Base-by-base conservation (phyloP, 1,139 yeast genomes). In the Pichia sp. region DNA sequence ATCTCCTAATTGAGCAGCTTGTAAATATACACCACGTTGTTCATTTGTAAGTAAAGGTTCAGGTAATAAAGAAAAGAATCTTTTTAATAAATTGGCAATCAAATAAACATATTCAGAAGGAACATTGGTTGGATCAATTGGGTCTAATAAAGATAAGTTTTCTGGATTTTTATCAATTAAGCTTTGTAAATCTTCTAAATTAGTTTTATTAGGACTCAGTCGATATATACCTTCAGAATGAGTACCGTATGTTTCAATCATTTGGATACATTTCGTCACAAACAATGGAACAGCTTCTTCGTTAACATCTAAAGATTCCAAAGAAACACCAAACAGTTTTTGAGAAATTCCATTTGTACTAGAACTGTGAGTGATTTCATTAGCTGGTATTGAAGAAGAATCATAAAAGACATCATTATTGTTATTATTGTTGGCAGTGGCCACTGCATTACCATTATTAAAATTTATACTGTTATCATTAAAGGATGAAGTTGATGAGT, bases 201-300 rank as follows among this genome's bases (percentile, higher is more conserved):
- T 85, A 9, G 81, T 67, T 37, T 79, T 80, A 65, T 86, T 88
- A 0, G 97, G 96, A 51, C 87, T 81, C 38, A 90, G 82, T 45
- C 98, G 74, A 64, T 93, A 93, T 31, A 93, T 83, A 0, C 98
- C 98, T 63, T 90, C 98, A 38, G 86, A 73, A 45, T 87, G 84
- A 38, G 86, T 66, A 1, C 99, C 99, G 63, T 85, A 82, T 34
- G 75, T 75, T 63, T 93, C 98, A 39, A 93, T 81, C 9, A 91
- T 85, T 54, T 85, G 85, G 46, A 91, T 85, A 71, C 98, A 91
- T 61, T 85, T 88, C 56, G 85, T 83, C 10, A 91, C 98, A 42
- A 91, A 77, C n/a, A 87, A 76, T 1, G 99, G 98, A 3, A 91
- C 96, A 65, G 88, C 84, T 56, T 88, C 95, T 45, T 89, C 96